Conservation (phyloP, 176 grass and related monocot species). For the Oryza nivara region DNA sequence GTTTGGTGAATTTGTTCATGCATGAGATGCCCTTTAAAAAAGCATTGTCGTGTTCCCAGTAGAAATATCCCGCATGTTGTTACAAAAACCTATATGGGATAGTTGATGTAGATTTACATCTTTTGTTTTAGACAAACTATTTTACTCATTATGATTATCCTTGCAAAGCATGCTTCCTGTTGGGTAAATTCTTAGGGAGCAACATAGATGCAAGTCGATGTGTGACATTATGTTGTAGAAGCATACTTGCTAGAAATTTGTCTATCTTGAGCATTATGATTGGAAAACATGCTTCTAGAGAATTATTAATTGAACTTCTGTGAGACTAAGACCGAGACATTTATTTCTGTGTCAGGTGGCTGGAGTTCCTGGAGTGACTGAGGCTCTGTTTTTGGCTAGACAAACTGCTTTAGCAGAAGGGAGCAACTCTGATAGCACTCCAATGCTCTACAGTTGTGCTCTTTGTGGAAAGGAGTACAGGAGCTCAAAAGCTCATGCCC, state of each 20-base stretch:
- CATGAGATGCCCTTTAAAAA: neutral
- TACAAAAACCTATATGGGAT: neutral
- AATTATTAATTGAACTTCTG: neutral
- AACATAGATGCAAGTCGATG: neutral
- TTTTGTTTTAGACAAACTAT: neutral
- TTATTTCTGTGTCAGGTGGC: slow-evolving; percentile 61
- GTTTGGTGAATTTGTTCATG: neutral
- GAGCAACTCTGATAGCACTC: slow-evolving; percentile 54
- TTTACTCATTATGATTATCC: neutral
- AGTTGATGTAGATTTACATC: neutral
- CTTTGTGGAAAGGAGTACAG: slow-evolving; percentile 95
- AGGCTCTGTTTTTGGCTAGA: slow-evolving; percentile 82
- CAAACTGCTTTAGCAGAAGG: slow-evolving; percentile 72
- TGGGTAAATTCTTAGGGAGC: neutral
- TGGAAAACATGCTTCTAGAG: neutral
- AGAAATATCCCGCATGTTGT: neutral
- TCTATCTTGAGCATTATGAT: neutral
- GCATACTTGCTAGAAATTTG: neutral
- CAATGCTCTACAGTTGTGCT: slow-evolving; percentile 86
- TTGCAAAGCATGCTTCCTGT: neutral
- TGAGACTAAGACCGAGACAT: neutral
- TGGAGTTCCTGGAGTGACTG: slow-evolving; percentile 85
- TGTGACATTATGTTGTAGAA: neutral
- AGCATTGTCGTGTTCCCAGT: neutral
- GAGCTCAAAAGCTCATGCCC: slow-evolving; percentile 75